phyloP scores from a whole-genome alignment of 2,329 filamentous ascomycete genomes.

The Exophiala alcalophila region DNA sequence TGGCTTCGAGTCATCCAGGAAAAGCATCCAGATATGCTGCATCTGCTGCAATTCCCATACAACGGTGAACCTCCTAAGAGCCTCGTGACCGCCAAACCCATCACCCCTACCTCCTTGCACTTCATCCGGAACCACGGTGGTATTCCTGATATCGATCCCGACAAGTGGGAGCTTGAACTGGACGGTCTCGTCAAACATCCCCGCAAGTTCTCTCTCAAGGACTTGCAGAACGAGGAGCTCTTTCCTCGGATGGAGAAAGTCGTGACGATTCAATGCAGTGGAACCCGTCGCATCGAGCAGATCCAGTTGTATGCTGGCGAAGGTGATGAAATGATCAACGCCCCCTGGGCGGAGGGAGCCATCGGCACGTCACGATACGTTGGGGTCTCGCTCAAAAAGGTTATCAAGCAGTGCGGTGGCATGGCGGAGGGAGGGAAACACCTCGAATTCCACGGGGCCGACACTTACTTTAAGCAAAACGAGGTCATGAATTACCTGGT shows the following conservation, averaged over 20 bases:
- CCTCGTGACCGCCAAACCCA: conserved; percentile 52
- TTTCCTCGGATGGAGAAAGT: conserved; percentile 61
- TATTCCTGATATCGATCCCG: conserved; percentile 62
- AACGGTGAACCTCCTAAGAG: conserved; percentile 62
- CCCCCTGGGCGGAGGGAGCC: conserved; percentile 62
- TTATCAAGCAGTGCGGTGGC: conserved; percentile 68
- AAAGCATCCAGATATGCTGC: conserved; percentile 60
- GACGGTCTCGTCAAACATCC: conserved; percentile 62
- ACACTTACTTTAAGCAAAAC: conserved; percentile 69
- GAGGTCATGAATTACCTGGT: conserved; percentile 66
- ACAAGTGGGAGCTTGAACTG: conserved; percentile 54
- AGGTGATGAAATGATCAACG: conserved; percentile 57
- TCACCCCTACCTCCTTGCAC: conserved; percentile 62
- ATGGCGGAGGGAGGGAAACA: conserved; percentile 56
- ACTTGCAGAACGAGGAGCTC: conserved; percentile 57
- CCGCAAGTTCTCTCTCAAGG: conserved; percentile 54
- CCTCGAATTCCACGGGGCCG: conserved; percentile 66
- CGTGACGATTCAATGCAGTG: conserved; percentile 65
- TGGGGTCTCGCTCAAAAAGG: conserved; percentile 64
- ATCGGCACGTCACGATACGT: conserved; percentile 64
- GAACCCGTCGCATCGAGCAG: conserved; percentile 67
- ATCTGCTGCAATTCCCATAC: conserved; percentile 62
- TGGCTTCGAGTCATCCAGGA: conserved; percentile 57
- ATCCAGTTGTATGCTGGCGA: conserved; percentile 64
- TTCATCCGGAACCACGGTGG: conserved; percentile 72